These are phyloP conservation scores for Singerocomus inundabilis DNA, from an alignment of 1,284 basidiomycete genomes.

Conservation along the genomic window DNA sequence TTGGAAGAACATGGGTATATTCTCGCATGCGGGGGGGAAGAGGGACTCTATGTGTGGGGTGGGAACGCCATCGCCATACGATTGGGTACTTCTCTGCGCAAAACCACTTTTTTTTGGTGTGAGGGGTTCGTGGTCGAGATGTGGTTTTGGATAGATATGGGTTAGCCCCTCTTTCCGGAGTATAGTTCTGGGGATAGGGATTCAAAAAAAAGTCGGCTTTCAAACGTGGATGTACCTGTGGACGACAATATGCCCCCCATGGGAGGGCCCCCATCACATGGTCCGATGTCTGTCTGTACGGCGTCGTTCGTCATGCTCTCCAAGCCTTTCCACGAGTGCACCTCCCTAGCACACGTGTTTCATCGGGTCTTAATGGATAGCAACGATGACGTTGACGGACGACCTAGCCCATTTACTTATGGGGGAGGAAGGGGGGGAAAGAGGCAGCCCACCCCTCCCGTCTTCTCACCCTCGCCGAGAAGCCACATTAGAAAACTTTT, in stretches of 20 bases:
- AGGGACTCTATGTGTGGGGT: constrained; percentile 14
- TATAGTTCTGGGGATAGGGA: too few relatives aligned
- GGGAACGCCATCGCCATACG: constrained; percentile 12
- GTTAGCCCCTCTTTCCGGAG: not conserved
- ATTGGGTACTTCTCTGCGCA: not conserved
- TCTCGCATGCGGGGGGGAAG: not conserved
- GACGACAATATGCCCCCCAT: too few relatives aligned
- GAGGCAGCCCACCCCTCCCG: too few relatives aligned
- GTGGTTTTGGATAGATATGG: not conserved
- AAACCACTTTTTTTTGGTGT: too few relatives aligned
- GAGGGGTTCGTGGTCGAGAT: too few relatives aligned
- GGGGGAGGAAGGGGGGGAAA: too few relatives aligned
- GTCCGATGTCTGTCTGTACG: not conserved
- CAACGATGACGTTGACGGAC: not conserved
- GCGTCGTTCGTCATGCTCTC: not conserved
- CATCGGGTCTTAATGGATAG: not conserved
- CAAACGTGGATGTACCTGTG: not conserved
- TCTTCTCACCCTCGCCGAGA: too few relatives aligned
- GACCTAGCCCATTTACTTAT: too few relatives aligned
- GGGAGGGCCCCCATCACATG: too few relatives aligned
- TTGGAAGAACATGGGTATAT: not conserved
- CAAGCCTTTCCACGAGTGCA: constrained; percentile 16
- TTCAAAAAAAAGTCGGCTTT: too few relatives aligned
- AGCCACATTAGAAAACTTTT: not conserved
- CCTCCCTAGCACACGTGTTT: constrained; percentile 14